Evolutionary conservation across 371 early-diverging fungal species (phyloP), one percentile per base, ranked within the genome.

Genomic region (Mortierella sp.): DNA sequence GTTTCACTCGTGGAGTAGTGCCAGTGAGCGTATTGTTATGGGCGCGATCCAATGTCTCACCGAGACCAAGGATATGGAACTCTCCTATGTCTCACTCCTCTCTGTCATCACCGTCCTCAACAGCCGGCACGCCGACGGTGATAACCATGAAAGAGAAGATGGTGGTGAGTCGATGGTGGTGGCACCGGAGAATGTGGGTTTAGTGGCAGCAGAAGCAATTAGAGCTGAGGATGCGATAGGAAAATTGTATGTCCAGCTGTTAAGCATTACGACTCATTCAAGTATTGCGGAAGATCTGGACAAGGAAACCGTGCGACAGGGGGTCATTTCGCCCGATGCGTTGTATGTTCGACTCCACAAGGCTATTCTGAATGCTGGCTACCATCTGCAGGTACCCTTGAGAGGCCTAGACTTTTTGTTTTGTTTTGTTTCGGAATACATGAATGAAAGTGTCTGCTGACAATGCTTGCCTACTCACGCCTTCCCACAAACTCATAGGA

Each of bases 311-410:
- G 2, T 10, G 21, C 84, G 71, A 0, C 84, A 84, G 27, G 81
- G 74, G 4, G 63, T 58, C 1, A n/a, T 81, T 0, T 35, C 78
- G 3, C 60, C 78, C 11, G 71, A 73, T 6, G 44, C 35, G 0
- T 41, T 84, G 1, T 84, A 84, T 46, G 29, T 73, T 44, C 78
- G 81, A 21, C 76, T 84, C 54, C 81, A 84, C 65, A 43, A 70
- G 6, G 71, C 78, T 12, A 75, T 78, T 4, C 71, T 70, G 24
- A 56, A 70, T 2, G 84, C 84, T 27, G 78, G 74, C 14, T 78
- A 55, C 46, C 75, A 55, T 21, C 72, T 83, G 24, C 63, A 74
- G 76, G 83, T 83, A 56, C 24, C 44, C 7, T 6, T 35, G n/a
- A 1, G 11, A 16, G 14, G 48, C 0, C 41, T 3, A 10, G 4